Percentiles rank a stretch among this genome's conserved stretches.
Evolutionary conservation across 768 basidiomycete species (phyloP).

Genomic region (Russula vinacea): DNA sequence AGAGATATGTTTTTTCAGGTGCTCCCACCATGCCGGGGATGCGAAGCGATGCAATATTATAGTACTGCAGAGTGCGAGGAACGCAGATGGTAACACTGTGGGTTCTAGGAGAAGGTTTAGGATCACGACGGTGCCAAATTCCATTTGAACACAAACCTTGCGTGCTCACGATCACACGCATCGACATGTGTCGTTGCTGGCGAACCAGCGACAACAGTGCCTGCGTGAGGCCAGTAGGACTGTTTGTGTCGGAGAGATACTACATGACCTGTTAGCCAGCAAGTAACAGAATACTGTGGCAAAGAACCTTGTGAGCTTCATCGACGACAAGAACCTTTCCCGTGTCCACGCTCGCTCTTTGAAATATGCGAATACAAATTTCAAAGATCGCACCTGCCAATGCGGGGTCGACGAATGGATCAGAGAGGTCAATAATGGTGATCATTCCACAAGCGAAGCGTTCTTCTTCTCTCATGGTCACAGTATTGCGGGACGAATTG

Average conservation of each 20-base stretch:
- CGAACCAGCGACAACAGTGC: constrained; percentile 57
- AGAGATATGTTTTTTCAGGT: constrained; percentile 63
- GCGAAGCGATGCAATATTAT: constrained; percentile 71
- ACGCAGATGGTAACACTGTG: constrained; percentile 63
- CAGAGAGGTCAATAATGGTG: constrained; percentile 68
- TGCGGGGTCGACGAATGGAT: constrained; percentile 65
- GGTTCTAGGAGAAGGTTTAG: constrained; percentile 48
- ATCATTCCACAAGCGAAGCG: constrained; percentile 58
- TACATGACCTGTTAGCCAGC: constrained; percentile 33
- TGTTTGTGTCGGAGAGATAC: constrained; percentile 54
- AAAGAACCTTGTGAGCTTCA: constrained; percentile 68
- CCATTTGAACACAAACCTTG: constrained; percentile 47
- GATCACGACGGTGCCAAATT: neutral
- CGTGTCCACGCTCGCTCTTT: constrained; percentile 54
- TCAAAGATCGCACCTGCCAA: constrained; percentile 71
- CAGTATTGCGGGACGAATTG: constrained; percentile 7
- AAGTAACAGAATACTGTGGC: neutral
- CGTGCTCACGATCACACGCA: constrained; percentile 71
- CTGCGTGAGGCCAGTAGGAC: constrained; percentile 53
- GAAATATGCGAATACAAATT: constrained; percentile 61
- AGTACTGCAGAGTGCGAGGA: constrained; percentile 65
- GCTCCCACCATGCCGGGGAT: constrained; percentile 73
- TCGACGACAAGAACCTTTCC: constrained; percentile 72
- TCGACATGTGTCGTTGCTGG: constrained; percentile 67
- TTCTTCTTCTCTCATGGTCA: constrained; percentile 1